Percentiles rank a stretch among this genome's conserved stretches.
Evolutionary conservation across 345 rosid genomes (phyloP).

Genomic region (Ailanthus altissimus): DNA sequence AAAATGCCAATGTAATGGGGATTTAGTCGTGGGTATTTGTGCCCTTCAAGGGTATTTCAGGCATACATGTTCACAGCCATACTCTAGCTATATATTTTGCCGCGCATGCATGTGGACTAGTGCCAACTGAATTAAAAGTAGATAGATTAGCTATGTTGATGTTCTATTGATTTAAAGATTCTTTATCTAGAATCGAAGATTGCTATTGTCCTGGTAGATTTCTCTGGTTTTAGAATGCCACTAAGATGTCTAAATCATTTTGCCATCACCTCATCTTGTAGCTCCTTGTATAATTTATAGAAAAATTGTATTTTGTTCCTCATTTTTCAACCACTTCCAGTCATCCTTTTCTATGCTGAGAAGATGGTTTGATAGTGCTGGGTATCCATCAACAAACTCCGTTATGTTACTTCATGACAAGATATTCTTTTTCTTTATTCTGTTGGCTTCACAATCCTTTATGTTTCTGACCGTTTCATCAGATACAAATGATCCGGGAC

Average conservation of each 20-base stretch:
- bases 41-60: too few relatives aligned
- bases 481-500: constrained; percentile 88
- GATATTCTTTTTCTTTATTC: background rate
- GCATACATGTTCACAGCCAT: background rate
- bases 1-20: background rate
- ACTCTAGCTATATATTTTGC: background rate
- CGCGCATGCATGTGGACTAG: background rate
- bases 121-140: background rate
- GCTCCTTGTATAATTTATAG: background rate
- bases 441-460: background rate
- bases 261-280: background rate
- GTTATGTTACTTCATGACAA: background rate
- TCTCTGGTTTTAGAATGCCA: background rate
- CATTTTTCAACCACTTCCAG: background rate
- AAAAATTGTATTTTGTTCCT: background rate
- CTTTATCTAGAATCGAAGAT: background rate
- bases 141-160: background rate
- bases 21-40: background rate
- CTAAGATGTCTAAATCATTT: background rate
- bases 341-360: background rate
- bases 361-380: background rate
- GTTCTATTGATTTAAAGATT: background rate
- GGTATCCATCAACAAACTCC: background rate
- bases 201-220: background rate
- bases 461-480: constrained; percentile 1